Evolutionary conservation across 164 flowering plant species (phyloP).

Genomic region (Pachysandra terminalis): DNA sequence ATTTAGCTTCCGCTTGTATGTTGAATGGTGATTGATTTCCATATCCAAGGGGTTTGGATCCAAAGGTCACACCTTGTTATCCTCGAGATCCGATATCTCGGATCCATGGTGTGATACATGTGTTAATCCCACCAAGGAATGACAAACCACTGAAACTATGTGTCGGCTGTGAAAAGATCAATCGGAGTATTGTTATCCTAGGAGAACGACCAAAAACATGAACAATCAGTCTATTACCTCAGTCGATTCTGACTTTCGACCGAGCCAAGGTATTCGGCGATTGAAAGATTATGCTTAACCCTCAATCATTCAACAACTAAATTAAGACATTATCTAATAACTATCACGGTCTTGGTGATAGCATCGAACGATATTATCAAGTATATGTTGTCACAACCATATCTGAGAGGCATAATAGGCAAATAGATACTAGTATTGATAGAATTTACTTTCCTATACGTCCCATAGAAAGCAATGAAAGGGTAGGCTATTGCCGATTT

Average conservation of each 20-base stretch:
- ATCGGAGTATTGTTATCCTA: neutral
- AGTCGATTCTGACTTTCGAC: neutral
- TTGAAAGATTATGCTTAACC: neutral
- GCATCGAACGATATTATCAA: neutral
- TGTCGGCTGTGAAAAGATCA: neutral
- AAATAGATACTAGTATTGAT: no score
- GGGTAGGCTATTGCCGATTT: neutral
- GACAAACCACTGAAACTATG: neutral
- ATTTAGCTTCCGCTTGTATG: no score
- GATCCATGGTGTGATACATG: no score
- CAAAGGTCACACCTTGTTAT: no score
- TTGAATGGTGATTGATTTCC: no score
- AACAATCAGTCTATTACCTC: neutral
- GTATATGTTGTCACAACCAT: neutral
- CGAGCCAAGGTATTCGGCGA: no score
- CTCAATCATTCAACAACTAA: neutral
- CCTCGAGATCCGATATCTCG: no score
- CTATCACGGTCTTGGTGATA: neutral
- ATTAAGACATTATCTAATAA: neutral
- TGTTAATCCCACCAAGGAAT: neutral
- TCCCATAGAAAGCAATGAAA: neutral
- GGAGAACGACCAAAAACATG: neutral
- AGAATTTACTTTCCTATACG: no score
- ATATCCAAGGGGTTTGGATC: no score
- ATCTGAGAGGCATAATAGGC: neutral